phyloP scores from a whole-genome alignment of 2,329 filamentous ascomycete species.

The Pyricularia sp. region DNA sequence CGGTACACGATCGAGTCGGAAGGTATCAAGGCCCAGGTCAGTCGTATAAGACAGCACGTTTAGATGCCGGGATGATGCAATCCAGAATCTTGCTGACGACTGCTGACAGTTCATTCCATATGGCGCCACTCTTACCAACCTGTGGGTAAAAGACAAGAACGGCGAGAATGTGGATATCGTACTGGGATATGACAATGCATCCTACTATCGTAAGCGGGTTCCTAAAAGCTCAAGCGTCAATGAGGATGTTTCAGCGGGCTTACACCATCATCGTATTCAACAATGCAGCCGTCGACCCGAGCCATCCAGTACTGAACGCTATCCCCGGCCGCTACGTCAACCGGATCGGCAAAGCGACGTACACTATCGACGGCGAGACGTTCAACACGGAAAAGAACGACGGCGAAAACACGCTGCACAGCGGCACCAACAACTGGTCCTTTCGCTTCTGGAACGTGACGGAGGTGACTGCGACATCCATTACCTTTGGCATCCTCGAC shows the following conservation, averaged over 20 bases:
- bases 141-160: slow-evolving; percentile 53
- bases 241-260: neutral
- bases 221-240: neutral
- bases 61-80: too few species aligned
- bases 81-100: neutral
- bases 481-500: slow-evolving; percentile 58
- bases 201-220: slow-evolving; percentile 38
- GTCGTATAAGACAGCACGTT: neutral
- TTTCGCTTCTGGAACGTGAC: slow-evolving; percentile 18
- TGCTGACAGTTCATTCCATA: slow-evolving; percentile 43
- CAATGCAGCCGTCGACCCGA: slow-evolving; percentile 28
- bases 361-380: slow-evolving; percentile 41
- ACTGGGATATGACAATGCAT: slow-evolving; percentile 52
- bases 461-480: slow-evolving; percentile 25
- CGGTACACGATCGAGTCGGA: slow-evolving; percentile 24
- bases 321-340: slow-evolving; percentile 57
- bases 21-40: slow-evolving; percentile 25
- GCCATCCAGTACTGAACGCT: slow-evolving; percentile 52
- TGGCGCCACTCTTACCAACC: slow-evolving; percentile 51
- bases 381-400: slow-evolving; percentile 47
- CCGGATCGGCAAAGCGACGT: slow-evolving; percentile 49
- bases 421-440: slow-evolving; percentile 47
- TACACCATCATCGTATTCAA: neutral
- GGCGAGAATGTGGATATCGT: slow-evolving; percentile 54
- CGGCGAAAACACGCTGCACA: slow-evolving; percentile 45